A percentile compares a stretch with the other conserved stretches of the same genome.
Evolutionary conservation across 2,329 filamentous ascomycete genomes (phyloP).

Genomic region (Rhytidhysteron rufulum): DNA sequence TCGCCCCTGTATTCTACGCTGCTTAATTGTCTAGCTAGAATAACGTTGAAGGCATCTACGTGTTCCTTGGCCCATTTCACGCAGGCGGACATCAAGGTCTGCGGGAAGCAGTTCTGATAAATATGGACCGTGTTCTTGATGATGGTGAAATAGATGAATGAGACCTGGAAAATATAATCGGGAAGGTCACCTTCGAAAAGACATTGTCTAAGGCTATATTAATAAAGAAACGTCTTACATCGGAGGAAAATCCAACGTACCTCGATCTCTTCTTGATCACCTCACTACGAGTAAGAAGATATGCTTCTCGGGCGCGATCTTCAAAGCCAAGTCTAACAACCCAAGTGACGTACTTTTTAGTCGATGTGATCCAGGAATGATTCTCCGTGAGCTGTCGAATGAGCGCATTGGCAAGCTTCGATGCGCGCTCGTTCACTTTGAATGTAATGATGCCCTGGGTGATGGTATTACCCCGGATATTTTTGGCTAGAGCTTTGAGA

Average conservation of each 20-base stretch:
- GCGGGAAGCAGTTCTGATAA: slow-evolving; percentile 75
- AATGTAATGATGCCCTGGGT: slow-evolving; percentile 90
- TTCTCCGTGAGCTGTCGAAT: slow-evolving; percentile 73
- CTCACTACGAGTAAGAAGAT: slow-evolving; percentile 72
- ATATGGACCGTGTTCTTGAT: slow-evolving; percentile 90
- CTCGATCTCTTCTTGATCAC: slow-evolving; percentile 79
- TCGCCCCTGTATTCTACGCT: slow-evolving; percentile 73
- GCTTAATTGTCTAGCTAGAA: slow-evolving; percentile 79
- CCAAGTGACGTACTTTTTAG: slow-evolving; percentile 79
- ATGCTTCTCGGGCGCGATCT: slow-evolving; percentile 81
- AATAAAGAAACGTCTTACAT: neutral
- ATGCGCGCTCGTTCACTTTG: slow-evolving; percentile 83
- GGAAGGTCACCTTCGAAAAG: slow-evolving; percentile 92
- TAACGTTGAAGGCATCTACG: slow-evolving; percentile 83
- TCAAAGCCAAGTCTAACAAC: slow-evolving; percentile 84
- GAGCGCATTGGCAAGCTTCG: slow-evolving; percentile 70
- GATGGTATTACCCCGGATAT: slow-evolving; percentile 78
- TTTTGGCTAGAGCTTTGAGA: slow-evolving; percentile 71
- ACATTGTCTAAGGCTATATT: slow-evolving; percentile 63
- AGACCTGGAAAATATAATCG: slow-evolving; percentile 90
- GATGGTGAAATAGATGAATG: slow-evolving; percentile 91
- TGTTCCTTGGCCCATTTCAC: slow-evolving; percentile 98
- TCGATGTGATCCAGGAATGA: slow-evolving; percentile 72
- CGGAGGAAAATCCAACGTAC: slow-evolving; percentile 52
- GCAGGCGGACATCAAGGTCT: slow-evolving; percentile 84